Evolutionary conservation across 164 flowering plant genomes (phyloP), one percentile per base, ranked within the genome.

Genomic region (Taxillus chinensis): DNA sequence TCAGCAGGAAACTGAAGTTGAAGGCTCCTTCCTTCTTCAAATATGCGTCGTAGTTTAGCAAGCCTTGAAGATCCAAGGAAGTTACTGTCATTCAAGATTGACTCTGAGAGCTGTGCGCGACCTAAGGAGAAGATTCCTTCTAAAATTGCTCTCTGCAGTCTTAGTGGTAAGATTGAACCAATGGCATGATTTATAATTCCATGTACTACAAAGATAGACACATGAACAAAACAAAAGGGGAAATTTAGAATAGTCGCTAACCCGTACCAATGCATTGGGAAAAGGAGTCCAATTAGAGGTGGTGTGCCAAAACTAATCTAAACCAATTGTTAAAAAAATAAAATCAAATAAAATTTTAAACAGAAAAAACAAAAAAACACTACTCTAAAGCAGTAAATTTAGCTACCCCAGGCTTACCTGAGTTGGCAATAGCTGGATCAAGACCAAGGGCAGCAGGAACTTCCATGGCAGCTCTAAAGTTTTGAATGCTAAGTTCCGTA

Each of bases 1-100:
- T 90, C 99, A 2, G 95, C 92, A 62, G 96, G 99, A 64, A 93
- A 93, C 77, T 93, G 99, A 38, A 95, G 95, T 66, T 93, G 97
- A 75, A 93, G 97, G 75, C 99, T 93, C 71, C 83, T 85, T 71
- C 98, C 98, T 79, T 86, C 97, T 45, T 88, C 88, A 76, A 93
- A 86, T 62, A 90, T 82, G 56, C 68, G 71, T 70, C 77, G 85
- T 27, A 90, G 63, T 65, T 80, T 90, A 48, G 81, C 83, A 64
- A 90, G 95, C 80, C 98, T 83, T 48, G 79, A 74, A 53, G 84
- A 77, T 60, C 98, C 98, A 68, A 92, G 72, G 10, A 90, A 92
- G 60, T 88, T 93, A 13, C 61, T 78, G 58, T 86, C 95, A 73
- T 79, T 88, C 68, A 93, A 73, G 69, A 93, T 15, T 50, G 71